These are phyloP conservation scores for Exophiala oligosperma DNA, from an alignment of 2,329 filamentous ascomycete genomes.

Conservation along the genomic window DNA sequence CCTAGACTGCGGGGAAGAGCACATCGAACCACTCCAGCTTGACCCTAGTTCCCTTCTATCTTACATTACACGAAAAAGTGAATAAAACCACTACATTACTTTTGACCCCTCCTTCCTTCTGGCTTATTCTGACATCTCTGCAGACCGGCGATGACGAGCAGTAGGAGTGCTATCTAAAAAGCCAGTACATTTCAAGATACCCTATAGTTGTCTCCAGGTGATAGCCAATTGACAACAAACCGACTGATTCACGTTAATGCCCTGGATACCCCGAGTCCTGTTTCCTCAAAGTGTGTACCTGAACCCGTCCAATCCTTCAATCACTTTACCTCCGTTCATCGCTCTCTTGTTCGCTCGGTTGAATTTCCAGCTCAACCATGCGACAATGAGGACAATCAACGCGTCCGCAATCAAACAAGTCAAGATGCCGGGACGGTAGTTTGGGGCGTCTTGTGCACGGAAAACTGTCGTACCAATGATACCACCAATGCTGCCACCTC, in stretches of 20 bases:
- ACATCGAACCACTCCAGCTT: no score
- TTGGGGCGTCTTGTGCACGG: constrained; percentile 43
- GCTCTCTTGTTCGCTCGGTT: constrained; percentile 25
- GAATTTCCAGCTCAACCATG: constrained; percentile 17
- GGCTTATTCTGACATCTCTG: no score
- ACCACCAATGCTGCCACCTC: constrained; percentile 36
- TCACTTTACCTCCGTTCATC: constrained; percentile 44
- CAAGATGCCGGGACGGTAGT: constrained; percentile 34
- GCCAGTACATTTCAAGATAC: no score
- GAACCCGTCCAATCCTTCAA: constrained; percentile 50
- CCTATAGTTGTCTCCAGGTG: no score
- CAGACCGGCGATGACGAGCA: no score
- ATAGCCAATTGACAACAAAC: no score
- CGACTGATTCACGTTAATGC: not conserved
- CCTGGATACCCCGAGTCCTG: not conserved
- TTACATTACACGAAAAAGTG: no score
- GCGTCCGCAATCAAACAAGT: constrained; percentile 12
- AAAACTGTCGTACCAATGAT: constrained; percentile 59
- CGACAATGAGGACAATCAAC: constrained; percentile 17
- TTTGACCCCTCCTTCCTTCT: no score
- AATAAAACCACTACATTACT: no score
- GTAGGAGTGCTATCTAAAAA: no score
- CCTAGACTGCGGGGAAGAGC: no score
- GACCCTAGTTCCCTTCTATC: no score
- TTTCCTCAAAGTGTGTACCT: constrained; percentile 35